Base-by-base conservation (phyloP, 805 yeast genomes). In the Yarrowia bubula region DNA sequence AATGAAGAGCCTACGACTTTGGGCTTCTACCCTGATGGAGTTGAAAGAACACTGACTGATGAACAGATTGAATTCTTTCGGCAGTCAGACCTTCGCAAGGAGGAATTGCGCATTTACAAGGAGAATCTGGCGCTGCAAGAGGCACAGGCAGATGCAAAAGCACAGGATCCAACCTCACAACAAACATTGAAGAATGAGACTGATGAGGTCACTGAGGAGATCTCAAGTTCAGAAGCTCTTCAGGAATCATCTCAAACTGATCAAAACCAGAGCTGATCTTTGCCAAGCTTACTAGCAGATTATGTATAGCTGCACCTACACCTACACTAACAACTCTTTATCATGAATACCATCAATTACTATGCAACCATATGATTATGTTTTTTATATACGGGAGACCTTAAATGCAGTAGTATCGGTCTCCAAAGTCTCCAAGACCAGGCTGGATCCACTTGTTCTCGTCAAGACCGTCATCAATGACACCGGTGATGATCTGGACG, bases 351-450 rank as follows among this genome's bases (percentile, higher is more conserved):
- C 48, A 22, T 22, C 22, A 31, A 22, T 43, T 22, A 41, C 28
- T 13, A 48, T 48, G 55, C 55, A 48, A 48, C 35, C 55, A 48
- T 35, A 35, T 48, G 55, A 48, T 48, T 17, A 35, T 48, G 55
- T 48, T 48, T 42, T 47, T 48, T 48, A 48, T 48, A 33, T 48
- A 48, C 41, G 39, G 18, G 11, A 31, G 39, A 17, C 39, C 46
- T n/a, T 81, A 92, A 68, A 90, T 85, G 79, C 97, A 90, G 80
- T 93, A 95, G 79, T 95, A 95, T 78, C 98, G 84, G 79, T 95
- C 98, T 73, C 99, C 99, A 73, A 95, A 95, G 75, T 95, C 99
- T 73, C 99, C 99, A 70, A 95, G 81, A 53, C 99, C 99, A 37
- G 99, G 99, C 55, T 85, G 85, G 70, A 95, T 89, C 76, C 87